Evolutionary conservation across 768 basidiomycete genomes (phyloP).

Genomic region (Daedalea quercina): DNA sequence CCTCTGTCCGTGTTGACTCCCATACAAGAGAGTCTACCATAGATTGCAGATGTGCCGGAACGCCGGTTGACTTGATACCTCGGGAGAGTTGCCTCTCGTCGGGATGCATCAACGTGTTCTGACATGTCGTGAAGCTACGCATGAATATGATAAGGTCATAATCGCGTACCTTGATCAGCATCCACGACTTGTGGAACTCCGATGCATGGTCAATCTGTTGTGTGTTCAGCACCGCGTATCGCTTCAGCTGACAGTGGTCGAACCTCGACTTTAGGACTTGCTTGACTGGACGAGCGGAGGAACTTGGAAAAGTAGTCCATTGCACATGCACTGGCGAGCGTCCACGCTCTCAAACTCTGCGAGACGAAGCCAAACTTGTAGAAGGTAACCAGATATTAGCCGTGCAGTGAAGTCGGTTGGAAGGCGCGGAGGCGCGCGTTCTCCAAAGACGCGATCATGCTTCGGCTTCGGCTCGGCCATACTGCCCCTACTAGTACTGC

Average conservation of each 20-base stretch:
- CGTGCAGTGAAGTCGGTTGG: too few species aligned
- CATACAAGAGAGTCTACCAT: constrained; percentile 84
- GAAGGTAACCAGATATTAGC: too few species aligned
- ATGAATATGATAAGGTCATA: background rate
- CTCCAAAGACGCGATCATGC: too few species aligned
- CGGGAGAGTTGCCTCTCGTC: constrained; percentile 83
- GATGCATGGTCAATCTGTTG: constrained; percentile 48
- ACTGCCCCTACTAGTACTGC: too few species aligned
- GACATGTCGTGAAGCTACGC: constrained; percentile 8
- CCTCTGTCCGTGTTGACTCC: constrained; percentile 80
- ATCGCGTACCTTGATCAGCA: constrained; percentile 30
- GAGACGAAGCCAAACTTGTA: too few species aligned
- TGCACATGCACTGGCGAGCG: background rate
- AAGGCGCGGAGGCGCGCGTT: too few species aligned
- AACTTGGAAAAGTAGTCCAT: constrained; percentile 92
- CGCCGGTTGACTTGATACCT: constrained; percentile 78
- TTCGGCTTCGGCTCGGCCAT: too few species aligned
- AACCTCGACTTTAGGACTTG: constrained; percentile 39
- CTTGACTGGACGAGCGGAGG: constrained; percentile 42
- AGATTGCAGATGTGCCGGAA: constrained; percentile 65
- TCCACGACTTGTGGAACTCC: constrained; percentile 77
- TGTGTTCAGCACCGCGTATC: background rate
- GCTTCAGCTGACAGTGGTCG: background rate
- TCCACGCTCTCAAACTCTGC: too few species aligned
- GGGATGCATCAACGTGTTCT: constrained; percentile 82